Conservation (phyloP, 495 filamentous ascomycete genomes). For the Penicillium arizonense region DNA sequence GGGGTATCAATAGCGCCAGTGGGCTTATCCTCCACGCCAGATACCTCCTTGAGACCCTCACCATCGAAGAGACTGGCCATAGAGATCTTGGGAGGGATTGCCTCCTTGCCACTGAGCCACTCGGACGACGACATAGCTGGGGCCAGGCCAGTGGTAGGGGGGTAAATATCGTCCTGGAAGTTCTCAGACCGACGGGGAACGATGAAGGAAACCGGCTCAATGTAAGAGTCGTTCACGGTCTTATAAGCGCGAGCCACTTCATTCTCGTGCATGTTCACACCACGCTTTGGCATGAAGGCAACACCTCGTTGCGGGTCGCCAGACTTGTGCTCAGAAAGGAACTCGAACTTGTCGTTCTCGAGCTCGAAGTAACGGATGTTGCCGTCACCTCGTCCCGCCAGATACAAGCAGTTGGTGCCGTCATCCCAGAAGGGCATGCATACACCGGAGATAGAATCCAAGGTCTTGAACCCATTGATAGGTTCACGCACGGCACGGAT, state of each 20-base stretch:
- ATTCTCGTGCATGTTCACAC: conserved; percentile 94
- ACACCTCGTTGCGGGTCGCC: conserved; percentile 89
- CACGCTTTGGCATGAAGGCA: conserved; percentile 92
- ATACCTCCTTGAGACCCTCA: conserved; percentile 68
- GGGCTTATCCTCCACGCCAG: conserved; percentile 65
- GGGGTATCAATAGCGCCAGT: conserved; percentile 39
- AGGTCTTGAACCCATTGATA: conserved; percentile 79
- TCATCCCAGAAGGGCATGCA: conserved; percentile 99
- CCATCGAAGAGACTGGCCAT: conserved; percentile 90
- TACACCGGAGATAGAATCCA: conserved; percentile 95
- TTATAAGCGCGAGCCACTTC: conserved; percentile 96
- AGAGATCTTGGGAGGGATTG: conserved; percentile 83
- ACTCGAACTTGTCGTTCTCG: conserved; percentile 96
- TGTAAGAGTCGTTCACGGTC: conserved; percentile 89
- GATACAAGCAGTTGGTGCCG: conserved; percentile 84
- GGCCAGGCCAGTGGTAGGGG: conserved; percentile 72
- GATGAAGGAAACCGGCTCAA: conserved; percentile 96
- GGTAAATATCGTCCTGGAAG: conserved; percentile 97
- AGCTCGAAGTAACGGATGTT: conserved; percentile 99
- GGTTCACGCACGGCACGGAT: conserved; percentile 75
- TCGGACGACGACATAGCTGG: conserved; percentile 76
- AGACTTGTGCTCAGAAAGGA: conserved; percentile 93
- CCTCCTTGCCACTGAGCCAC: conserved; percentile 84
- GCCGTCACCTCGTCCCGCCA: conserved; percentile 95
- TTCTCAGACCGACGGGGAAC: conserved; percentile 93